Percentiles rank a stretch among this genome's conserved stretches.
Evolutionary conservation across 257 asterid genomes (phyloP).

Genomic region (Rhazya stricta): DNA sequence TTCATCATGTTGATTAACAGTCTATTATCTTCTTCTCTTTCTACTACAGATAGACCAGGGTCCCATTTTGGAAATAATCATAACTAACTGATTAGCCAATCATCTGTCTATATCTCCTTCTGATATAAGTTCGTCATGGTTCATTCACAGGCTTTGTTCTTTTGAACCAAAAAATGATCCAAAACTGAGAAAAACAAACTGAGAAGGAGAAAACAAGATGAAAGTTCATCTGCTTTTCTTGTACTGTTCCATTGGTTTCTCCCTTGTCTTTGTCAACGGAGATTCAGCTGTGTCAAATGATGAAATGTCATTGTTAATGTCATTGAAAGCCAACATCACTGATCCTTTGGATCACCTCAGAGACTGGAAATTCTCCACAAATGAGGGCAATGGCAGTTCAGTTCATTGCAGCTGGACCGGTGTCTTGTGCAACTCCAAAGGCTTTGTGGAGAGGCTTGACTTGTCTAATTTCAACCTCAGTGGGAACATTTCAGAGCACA

Average conservation of each 20-base stretch:
- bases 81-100: slow-evolving; percentile 45
- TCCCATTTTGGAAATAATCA: slow-evolving; percentile 34
- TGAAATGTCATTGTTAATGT: slow-evolving; percentile 43
- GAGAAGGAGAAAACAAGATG: slow-evolving; percentile 26
- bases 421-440: slow-evolving; percentile 42
- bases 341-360: slow-evolving; percentile 49
- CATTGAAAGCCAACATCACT: slow-evolving; percentile 44
- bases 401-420: slow-evolving; percentile 53
- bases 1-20: slow-evolving; percentile 11
- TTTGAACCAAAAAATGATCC: slow-evolving; percentile 38
- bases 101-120: slow-evolving; percentile 21
- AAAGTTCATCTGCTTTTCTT: slow-evolving; percentile 24
- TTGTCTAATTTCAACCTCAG: slow-evolving; percentile 53
- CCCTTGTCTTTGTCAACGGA: slow-evolving; percentile 42
- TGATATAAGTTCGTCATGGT: slow-evolving; percentile 32
- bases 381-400: slow-evolving; percentile 12
- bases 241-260: slow-evolving; percentile 50
- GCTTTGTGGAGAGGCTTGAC: slow-evolving; percentile 41
- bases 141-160: slow-evolving; percentile 24
- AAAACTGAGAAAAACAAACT: slow-evolving; percentile 7
- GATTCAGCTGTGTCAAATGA: slow-evolving; percentile 8
- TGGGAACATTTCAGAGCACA: slow-evolving; percentile 36
- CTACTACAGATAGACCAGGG: slow-evolving; percentile 43
- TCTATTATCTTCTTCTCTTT: slow-evolving; percentile 1
- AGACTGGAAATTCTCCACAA: slow-evolving; percentile 39